These are phyloP conservation scores for Hawksworthiomyces lignivorus DNA, from an alignment of 2,329 filamentous ascomycete species.

Conservation along the genomic window DNA sequence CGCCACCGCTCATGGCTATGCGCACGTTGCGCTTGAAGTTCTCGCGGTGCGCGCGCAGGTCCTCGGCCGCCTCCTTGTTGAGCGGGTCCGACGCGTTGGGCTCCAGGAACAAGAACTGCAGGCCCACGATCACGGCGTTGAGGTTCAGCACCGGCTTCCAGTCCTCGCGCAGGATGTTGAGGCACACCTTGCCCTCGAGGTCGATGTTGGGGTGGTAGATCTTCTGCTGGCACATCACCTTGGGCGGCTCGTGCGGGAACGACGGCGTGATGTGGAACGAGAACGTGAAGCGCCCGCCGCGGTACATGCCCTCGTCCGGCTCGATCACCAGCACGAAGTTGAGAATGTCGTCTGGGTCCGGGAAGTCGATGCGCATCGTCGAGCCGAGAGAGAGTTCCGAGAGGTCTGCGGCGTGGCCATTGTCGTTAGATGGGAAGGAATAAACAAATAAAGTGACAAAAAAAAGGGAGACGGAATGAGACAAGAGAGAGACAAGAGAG, in stretches of 20 bases:
- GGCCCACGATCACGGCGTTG: constrained; percentile 93
- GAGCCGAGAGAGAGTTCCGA: constrained; percentile 70
- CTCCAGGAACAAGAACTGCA: constrained; percentile 96
- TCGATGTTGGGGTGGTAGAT: constrained; percentile 99
- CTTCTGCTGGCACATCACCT: constrained; percentile 94
- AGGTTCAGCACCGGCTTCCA: constrained; percentile 98
- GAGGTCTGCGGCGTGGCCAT: constrained; percentile 49
- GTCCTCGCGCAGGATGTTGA: constrained; percentile 95
- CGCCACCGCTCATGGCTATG: constrained; percentile 72
- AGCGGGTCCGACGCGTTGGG: constrained; percentile 96
- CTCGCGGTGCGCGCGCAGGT: constrained; percentile 77
- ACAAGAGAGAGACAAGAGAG: too few species aligned
- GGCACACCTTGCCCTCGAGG: constrained; percentile 91
- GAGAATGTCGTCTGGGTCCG: constrained; percentile 76
- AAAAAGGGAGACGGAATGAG: too few species aligned
- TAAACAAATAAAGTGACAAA: too few species aligned
- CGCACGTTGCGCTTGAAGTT: constrained; percentile 88
- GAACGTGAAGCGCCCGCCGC: constrained; percentile 79
- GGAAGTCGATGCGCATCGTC: constrained; percentile 76
- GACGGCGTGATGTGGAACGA: constrained; percentile 87
- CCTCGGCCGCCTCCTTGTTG: constrained; percentile 95
- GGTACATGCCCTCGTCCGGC: constrained; percentile 84
- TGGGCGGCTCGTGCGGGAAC: constrained; percentile 95
- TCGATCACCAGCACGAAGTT: constrained; percentile 77
- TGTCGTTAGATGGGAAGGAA: too few species aligned